phyloP scores from a whole-genome alignment of 768 basidiomycete genomes.

The Amylocystis lapponica region DNA sequence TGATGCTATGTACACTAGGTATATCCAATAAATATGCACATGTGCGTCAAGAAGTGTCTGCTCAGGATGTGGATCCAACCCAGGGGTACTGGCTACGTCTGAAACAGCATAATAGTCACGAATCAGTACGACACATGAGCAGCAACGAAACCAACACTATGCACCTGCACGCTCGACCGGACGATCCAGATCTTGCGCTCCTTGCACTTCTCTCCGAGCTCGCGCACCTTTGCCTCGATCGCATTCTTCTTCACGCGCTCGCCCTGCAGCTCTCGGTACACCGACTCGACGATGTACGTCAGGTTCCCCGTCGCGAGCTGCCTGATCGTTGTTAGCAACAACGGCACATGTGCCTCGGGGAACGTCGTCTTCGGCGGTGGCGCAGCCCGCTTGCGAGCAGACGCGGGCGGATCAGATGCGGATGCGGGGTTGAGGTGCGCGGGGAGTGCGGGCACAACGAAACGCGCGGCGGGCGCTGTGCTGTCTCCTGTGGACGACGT shows the following conservation, averaged over 20 bases:
- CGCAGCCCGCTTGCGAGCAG: conserved; percentile 21
- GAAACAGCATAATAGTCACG: too few relatives aligned
- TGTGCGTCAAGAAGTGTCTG: too few relatives aligned
- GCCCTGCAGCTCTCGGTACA: conserved; percentile 63
- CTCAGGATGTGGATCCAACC: too few relatives aligned
- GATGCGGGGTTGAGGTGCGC: conserved; percentile 3
- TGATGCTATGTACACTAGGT: too few relatives aligned
- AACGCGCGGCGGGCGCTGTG: conserved; percentile 25
- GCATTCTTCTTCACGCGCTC: conserved; percentile 79
- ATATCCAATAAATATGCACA: too few relatives aligned
- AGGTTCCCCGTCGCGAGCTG: conserved; percentile 57
- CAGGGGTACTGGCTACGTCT: too few relatives aligned
- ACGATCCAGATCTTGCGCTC: conserved; percentile 72
- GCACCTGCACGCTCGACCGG: conserved; percentile 31
- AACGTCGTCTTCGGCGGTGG: conserved; percentile 49
- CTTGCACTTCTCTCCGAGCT: conserved; percentile 71
- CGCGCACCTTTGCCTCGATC: conserved; percentile 74
- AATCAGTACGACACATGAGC: too few relatives aligned
- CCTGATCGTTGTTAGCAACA: conserved; percentile 59
- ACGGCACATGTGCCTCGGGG: conserved; percentile 58
- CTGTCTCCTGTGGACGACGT: conserved; percentile 22
- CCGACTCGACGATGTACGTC: conserved; percentile 61
- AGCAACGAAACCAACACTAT: too few relatives aligned
- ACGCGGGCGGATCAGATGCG: conserved; percentile 9
- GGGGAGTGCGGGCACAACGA: conserved; percentile 36